These are phyloP conservation scores for Nicotiana rustica DNA, from an alignment of 305 asterid genomes.

Conservation along the genomic window DNA sequence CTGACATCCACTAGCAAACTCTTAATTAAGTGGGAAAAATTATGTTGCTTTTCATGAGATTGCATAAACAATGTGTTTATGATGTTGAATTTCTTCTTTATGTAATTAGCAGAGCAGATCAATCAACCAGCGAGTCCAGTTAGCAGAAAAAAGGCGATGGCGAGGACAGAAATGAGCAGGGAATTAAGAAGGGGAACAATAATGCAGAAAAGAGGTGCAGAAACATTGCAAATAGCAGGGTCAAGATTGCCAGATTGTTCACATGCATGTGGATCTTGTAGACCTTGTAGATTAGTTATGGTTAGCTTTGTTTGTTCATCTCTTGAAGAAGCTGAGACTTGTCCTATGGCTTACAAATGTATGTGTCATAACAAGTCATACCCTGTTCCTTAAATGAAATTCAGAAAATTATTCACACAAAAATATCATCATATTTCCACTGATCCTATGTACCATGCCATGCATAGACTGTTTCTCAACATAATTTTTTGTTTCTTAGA, in stretches of 20 bases:
- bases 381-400: conserved; percentile 67
- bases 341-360: conserved; percentile 93
- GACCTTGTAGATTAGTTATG: conserved; percentile 81
- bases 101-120: conserved; percentile 41
- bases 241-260: conserved; percentile 87
- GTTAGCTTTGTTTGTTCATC: conserved; percentile 91
- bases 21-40: neutral
- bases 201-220: conserved; percentile 49
- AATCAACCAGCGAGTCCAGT: conserved; percentile 36
- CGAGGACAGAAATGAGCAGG: conserved; percentile 35
- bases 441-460: neutral
- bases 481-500: neutral
- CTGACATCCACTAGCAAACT: neutral
- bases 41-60: neutral
- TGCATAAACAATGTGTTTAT: neutral
- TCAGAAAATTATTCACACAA: neutral
- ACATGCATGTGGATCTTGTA: conserved; percentile 92
- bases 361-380: conserved; percentile 87
- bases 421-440: neutral
- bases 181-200: conserved; percentile 32
- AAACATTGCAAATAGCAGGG: conserved; percentile 65
- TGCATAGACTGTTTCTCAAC: neutral
- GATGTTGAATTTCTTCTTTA: neutral
- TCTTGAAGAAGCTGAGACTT: conserved; percentile 87
- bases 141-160: conserved; percentile 24